phyloP scores from a whole-genome alignment of 345 rosid genomes.

The Syzygium aromaticum region DNA sequence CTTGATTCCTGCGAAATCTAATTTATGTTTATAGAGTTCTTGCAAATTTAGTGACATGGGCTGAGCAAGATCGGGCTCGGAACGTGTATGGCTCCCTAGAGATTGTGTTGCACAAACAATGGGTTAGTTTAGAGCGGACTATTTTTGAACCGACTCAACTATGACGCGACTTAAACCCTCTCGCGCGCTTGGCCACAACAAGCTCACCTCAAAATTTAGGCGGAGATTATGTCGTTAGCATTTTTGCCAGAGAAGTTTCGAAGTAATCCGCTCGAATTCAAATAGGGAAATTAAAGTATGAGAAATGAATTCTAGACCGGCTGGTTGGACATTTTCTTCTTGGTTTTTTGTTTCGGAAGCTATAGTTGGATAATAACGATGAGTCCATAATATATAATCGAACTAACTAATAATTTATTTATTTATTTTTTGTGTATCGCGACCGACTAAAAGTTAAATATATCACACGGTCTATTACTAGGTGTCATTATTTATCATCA shows the following conservation, averaged over 20 bases:
- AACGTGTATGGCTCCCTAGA: fast-evolving
- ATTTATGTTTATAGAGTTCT: neutral
- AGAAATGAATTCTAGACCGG: neutral
- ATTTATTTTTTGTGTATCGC: neutral
- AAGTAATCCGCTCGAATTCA: neutral
- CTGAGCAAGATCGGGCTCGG: neutral
- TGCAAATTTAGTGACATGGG: fast-evolving
- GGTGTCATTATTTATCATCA: neutral
- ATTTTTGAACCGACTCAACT: fast-evolving
- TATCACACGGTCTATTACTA: neutral
- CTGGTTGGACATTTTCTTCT: neutral
- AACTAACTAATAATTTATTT: neutral
- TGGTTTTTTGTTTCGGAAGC: neutral
- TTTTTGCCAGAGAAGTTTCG: neutral
- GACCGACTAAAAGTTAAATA: neutral
- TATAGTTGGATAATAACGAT: neutral
- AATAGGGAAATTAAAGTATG: neutral
- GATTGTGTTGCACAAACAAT: neutral
- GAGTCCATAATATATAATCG: neutral
- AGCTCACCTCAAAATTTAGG: too few relatives aligned
- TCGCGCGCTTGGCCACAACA: fast-evolving
- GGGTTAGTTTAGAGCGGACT: fast-evolving
- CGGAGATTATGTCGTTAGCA: neutral
- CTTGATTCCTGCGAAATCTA: neutral
- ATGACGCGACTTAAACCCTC: neutral